Evolutionary conservation across 768 basidiomycete genomes (phyloP).

Genomic region (Leccinum uliginosum): DNA sequence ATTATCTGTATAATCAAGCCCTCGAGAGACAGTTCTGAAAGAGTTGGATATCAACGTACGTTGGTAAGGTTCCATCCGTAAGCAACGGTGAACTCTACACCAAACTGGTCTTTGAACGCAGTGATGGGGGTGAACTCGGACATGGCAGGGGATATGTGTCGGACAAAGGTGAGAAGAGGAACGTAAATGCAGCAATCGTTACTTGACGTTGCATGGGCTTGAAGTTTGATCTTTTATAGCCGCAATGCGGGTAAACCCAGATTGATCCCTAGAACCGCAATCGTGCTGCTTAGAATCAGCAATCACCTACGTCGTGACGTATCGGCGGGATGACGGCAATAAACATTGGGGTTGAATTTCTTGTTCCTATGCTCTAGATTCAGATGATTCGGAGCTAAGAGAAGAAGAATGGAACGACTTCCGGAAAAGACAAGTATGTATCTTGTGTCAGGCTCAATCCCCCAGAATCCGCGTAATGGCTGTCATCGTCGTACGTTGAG

Average conservation of each 20-base stretch:
- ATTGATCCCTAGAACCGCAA: background rate
- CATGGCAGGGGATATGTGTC: background rate
- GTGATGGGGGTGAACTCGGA: background rate
- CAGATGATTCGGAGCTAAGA: background rate
- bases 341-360: background rate
- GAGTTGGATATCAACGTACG: background rate
- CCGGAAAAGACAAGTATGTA: background rate
- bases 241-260: background rate
- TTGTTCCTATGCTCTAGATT: background rate
- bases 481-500: background rate
- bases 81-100: background rate
- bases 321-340: background rate
- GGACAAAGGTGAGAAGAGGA: background rate
- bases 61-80: background rate
- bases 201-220: background rate
- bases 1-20: background rate
- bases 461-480: background rate
- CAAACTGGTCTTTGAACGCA: background rate
- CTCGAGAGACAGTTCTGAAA: background rate
- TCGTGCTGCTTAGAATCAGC: background rate
- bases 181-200: background rate
- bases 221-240: background rate
- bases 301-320: background rate
- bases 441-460: too few species aligned
- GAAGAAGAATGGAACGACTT: background rate